A percentile compares a stretch with the other conserved stretches of the same genome.
Conservation (phyloP, 805 yeast genomes). For the Candida berthetii region DNA sequence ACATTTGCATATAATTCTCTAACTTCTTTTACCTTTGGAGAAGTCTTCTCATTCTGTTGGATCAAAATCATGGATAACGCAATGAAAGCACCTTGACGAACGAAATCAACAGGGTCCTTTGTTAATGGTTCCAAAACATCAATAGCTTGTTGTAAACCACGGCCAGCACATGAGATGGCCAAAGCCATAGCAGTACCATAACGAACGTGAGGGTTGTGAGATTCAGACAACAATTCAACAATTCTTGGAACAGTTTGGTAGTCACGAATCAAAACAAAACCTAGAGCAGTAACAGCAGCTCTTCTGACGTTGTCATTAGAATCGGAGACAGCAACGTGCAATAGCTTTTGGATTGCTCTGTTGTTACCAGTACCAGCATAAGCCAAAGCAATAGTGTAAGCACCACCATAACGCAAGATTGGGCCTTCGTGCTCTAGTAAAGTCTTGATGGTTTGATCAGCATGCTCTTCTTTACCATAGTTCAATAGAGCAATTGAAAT, state of each 20-base stretch:
- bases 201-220: constrained; percentile 97
- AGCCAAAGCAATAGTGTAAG: constrained; percentile 89
- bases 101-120: constrained; percentile 93
- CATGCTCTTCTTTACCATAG: constrained; percentile 80
- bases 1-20: constrained; percentile 70
- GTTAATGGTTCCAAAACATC: constrained; percentile 90
- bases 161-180: constrained; percentile 96
- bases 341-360: constrained; percentile 73
- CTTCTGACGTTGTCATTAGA: constrained; percentile 95
- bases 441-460: constrained; percentile 60
- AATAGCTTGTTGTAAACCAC: constrained; percentile 80
- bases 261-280: constrained; percentile 86
- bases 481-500: constrained; percentile 82
- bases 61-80: constrained; percentile 88
- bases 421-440: constrained; percentile 74
- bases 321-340: constrained; percentile 94
- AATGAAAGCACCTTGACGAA: constrained; percentile 94
- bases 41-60: constrained; percentile 77
- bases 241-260: constrained; percentile 92
- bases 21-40: constrained; percentile 73
- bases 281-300: constrained; percentile 88
- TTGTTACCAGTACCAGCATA: constrained; percentile 96
- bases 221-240: constrained; percentile 86
- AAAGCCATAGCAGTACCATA: constrained; percentile 97
- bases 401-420: constrained; percentile 91